Evolutionary conservation across 2,329 filamentous ascomycete genomes (phyloP).

Genomic region (Cryoendolithus antarcticus): DNA sequence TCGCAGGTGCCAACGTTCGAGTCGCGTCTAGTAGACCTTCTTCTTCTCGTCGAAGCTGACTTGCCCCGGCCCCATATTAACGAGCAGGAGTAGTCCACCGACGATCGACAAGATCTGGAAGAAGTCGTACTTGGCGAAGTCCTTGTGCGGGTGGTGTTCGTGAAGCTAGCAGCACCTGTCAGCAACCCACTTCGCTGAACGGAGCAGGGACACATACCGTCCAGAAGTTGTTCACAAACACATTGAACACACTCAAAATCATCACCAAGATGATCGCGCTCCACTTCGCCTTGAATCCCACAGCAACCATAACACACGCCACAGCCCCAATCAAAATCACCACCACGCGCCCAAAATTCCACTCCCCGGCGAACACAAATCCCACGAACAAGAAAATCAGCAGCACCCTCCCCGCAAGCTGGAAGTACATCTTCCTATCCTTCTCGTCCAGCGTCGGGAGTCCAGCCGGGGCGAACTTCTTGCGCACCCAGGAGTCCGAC

Average conservation of each 20-base stretch:
- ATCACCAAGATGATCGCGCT: slow-evolving; percentile 91
- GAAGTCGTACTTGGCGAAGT: slow-evolving; percentile 99
- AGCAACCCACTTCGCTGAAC: not conserved
- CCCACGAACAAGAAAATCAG: slow-evolving; percentile 96
- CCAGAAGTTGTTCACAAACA: slow-evolving; percentile 99
- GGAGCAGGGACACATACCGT: slow-evolving; percentile 52
- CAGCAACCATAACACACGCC: slow-evolving; percentile 95
- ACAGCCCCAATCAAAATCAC: slow-evolving; percentile 77
- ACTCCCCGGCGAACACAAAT: slow-evolving; percentile 89
- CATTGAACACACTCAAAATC: slow-evolving; percentile 90
- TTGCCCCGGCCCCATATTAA: slow-evolving; percentile 97
- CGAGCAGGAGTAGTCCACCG: slow-evolving; percentile 84
- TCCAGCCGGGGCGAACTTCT: slow-evolving; percentile 91
- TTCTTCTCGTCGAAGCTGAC: slow-evolving; percentile 99
- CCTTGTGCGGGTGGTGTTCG: slow-evolving; percentile 96
- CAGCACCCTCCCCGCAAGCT: slow-evolving; percentile 87
- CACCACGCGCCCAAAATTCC: slow-evolving; percentile 76
- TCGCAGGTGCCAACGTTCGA: not conserved
- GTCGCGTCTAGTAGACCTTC: slow-evolving; percentile 71
- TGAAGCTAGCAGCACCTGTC: slow-evolving; percentile 54
- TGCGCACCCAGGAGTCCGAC: slow-evolving; percentile 94
- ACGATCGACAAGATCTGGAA: slow-evolving; percentile 99
- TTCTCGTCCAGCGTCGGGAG: slow-evolving; percentile 93
- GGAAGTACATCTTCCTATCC: slow-evolving; percentile 99
- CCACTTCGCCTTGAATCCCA: slow-evolving; percentile 99